Evolutionary conservation across 2,329 filamentous ascomycete genomes (phyloP), one percentile per base, ranked within the genome.

Genomic region (Hypoxylon sp.): DNA sequence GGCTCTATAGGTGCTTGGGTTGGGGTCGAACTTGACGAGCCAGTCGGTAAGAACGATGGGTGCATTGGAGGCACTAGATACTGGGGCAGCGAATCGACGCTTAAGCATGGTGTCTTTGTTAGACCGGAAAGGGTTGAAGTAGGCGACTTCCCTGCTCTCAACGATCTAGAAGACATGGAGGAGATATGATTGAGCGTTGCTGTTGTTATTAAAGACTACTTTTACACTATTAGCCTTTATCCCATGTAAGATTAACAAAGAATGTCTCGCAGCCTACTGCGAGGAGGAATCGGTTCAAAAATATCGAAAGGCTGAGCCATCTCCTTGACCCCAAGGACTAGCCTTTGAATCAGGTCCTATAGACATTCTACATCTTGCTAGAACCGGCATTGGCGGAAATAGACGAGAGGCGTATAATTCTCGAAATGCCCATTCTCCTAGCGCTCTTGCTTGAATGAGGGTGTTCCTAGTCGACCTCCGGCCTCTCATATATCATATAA

Each of bases 21-120:
- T 19, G 93, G 92, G 44, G 83, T 96, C 57, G 85, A 86, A 72
- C 85, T 94, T 58, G 92, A 95, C 77, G 92, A 95, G 80, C 92
- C 93, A 1, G 91, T 91, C 47, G 93, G 92, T 62, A 93, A 92
- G 83, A 96, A 95, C 76, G 92, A 95, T 78, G 93, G 93, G 66
- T 90, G 89, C 73, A 88, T 94, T 72, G 84, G 83, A 46, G 86
- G 85, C 6, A 89, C 83, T 71, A 84, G 89, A 71, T 95, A 94
- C 81, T 96, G 94, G 86, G 88, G 87, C 42, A 79, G 85, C 63
- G 83, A 87, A 55, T 90, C 89, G 59, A 78, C 83, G 69, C 81
- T 89, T 65, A 94, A 94, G 78, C 89, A 88, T 73, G 93, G 93
- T 35, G 90, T 94, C 19, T 94, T 96, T 80, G 92, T 94, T 31